Evolutionary conservation across 2,329 filamentous ascomycete genomes (phyloP).

Genomic region (Talaromyces funiculosus): DNA sequence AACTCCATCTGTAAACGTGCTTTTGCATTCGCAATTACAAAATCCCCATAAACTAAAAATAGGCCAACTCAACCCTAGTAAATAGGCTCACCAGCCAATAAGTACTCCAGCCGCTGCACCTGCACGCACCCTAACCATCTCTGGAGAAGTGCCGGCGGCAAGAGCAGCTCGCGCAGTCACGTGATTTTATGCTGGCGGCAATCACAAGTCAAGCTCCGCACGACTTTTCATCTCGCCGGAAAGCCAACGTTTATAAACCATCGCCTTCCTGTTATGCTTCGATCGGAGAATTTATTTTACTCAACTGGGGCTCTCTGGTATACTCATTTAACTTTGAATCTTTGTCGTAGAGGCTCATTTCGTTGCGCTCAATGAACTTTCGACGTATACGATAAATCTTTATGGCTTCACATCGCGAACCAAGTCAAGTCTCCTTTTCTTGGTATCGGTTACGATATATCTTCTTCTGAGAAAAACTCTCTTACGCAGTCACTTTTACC

Average conservation of each 20-base stretch:
- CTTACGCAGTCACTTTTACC: not conserved
- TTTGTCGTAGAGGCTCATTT: not conserved
- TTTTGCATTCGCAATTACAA: too few relatives aligned
- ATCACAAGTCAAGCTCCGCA: slow-evolving; percentile 12
- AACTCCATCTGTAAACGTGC: too few relatives aligned
- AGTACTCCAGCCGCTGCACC: too few relatives aligned
- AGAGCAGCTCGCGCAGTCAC: slow-evolving; percentile 22
- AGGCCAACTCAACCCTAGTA: too few relatives aligned
- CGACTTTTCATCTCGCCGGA: not conserved
- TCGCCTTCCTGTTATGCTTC: slow-evolving; percentile 19
- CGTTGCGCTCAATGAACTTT: not conserved
- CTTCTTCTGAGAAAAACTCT: not conserved
- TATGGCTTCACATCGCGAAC: slow-evolving; percentile 5
- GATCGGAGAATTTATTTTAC: not conserved
- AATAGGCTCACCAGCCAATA: too few relatives aligned
- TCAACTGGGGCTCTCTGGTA: too few relatives aligned
- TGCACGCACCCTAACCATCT: not conserved
- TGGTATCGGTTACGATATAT: not conserved
- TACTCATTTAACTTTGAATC: not conserved
- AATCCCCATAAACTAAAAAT: too few relatives aligned
- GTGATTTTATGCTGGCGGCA: slow-evolving; percentile 10
- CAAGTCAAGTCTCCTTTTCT: not conserved
- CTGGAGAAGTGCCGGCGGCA: not conserved
- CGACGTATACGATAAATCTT: not conserved
- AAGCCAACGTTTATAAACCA: not conserved